These are phyloP conservation scores for Thoreauomyces humboldtii DNA, from an alignment of 192 early-diverging fungal genomes.

Conservation along the genomic window DNA sequence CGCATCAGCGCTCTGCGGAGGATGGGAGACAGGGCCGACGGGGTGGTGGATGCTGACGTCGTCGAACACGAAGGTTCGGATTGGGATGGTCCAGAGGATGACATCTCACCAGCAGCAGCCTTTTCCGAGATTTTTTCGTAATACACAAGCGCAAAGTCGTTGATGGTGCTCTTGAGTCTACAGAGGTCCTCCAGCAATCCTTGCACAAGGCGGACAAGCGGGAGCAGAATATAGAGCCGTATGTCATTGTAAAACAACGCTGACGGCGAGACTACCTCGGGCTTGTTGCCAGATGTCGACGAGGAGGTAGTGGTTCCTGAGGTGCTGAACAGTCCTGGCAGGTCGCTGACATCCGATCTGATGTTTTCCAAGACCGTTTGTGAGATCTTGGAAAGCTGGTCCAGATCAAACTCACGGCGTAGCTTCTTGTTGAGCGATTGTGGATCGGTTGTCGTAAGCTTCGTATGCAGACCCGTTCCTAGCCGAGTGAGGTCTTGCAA, in stretches of 20 bases:
- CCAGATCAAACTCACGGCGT: conserved; percentile 36
- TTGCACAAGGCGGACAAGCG: conserved; percentile 36
- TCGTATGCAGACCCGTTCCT: conserved; percentile 19
- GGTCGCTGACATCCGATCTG: conserved; percentile 24
- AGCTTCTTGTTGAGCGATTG: conserved; percentile 38
- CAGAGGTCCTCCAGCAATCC: conserved; percentile 31
- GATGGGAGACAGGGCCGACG: too few relatives aligned
- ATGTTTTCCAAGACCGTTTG: conserved; percentile 43
- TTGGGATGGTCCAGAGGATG: too few relatives aligned
- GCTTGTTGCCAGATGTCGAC: too few relatives aligned
- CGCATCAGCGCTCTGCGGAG: too few relatives aligned
- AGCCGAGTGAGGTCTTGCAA: conserved; percentile 6
- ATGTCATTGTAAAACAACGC: too few relatives aligned
- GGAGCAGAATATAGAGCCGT: conserved; percentile 26
- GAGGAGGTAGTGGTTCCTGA: too few relatives aligned
- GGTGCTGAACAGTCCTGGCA: conserved; percentile 26
- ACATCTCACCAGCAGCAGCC: too few relatives aligned
- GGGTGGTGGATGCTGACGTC: too few relatives aligned
- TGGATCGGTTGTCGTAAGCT: conserved; percentile 35
- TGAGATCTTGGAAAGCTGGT: conserved; percentile 34
- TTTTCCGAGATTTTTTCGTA: conserved; percentile 33
- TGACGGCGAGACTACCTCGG: too few relatives aligned
- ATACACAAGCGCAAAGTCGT: conserved; percentile 37
- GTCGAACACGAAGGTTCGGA: too few relatives aligned
- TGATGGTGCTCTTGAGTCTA: conserved; percentile 20